Evolutionary conservation across 768 basidiomycete species (phyloP).

Genomic region (Kwoniella sp.): DNA sequence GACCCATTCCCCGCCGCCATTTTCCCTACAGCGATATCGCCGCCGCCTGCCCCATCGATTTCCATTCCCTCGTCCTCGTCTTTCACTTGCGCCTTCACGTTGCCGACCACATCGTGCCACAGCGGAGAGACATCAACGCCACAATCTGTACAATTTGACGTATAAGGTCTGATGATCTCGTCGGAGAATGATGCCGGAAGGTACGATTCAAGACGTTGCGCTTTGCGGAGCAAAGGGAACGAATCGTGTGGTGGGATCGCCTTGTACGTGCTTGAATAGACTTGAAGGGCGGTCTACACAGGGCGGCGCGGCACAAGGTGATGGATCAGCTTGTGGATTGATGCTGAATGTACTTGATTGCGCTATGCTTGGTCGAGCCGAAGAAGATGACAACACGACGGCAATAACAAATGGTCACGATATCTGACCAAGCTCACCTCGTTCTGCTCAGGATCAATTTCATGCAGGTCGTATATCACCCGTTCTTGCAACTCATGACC

Average conservation of each 20-base stretch:
- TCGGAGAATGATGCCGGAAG: constrained; percentile 50
- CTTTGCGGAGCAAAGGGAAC: constrained; percentile 85
- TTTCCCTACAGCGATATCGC: not conserved
- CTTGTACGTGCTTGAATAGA: constrained; percentile 83
- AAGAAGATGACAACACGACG: no score
- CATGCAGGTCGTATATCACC: constrained; percentile 79
- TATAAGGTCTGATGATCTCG: not conserved
- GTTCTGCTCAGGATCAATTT: constrained; percentile 72
- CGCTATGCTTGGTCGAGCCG: no score
- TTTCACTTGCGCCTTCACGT: constrained; percentile 1
- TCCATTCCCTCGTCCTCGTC: constrained; percentile 29
- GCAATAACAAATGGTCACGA: not conserved
- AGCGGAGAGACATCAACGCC: constrained; percentile 45
- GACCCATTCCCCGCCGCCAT: constrained; percentile 1
- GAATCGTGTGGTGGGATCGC: constrained; percentile 69
- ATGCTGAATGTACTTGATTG: no score
- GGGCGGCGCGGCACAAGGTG: not conserved
- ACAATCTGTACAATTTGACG: constrained; percentile 37
- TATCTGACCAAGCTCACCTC: constrained; percentile 63
- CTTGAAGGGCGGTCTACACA: constrained; percentile 81
- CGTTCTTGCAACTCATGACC: constrained; percentile 67
- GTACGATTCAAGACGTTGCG: constrained; percentile 75
- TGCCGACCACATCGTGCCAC: constrained; percentile 34
- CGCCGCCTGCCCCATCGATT: constrained; percentile 20
- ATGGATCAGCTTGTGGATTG: not conserved